Base-by-base conservation (phyloP, 805 yeast genomes). In the Allodekkera sacchari region DNA sequence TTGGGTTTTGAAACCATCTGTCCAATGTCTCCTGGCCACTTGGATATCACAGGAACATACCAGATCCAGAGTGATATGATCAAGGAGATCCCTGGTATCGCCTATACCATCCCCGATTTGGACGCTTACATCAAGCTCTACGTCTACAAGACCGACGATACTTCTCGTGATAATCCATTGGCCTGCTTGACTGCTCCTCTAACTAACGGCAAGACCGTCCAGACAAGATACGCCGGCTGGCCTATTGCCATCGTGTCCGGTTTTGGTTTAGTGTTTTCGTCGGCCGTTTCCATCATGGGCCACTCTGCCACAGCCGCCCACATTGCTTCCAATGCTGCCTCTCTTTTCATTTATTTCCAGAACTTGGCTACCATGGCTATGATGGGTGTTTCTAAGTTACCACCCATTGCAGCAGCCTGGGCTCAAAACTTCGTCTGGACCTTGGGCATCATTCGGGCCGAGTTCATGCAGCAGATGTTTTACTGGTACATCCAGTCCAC, bases 331-430 rank as follows among this genome's bases (percentile, higher is more conserved):
- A 92, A 92, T 61, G 80, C 95, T 12, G 79, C 89, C 52, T 83
- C 96, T 2, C 64, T 92, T 39, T 92, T 92, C 59, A 76, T 87
- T 33, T 92, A 92, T 59, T 92, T 89, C 72, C 99, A 92, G 64
- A 75, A 83, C 35, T 66, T 92, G 45, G 96, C 96, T 14, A 77
- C 89, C 37, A 80, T 89, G 13, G 73, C 95, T 12, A 88, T 92
- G 96, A 80, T 87, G 87, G 96, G 94, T 35, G 96, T 89, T 19
- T 72, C 84, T 14, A 65, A 74, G 38, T 83, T 85, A 14, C 98
- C 98, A 2, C 98, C 98, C 3, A 88, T 92, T 44, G 97, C 96
- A 5, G 85, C 95, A 3, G 88, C 97, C 3, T 89, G 98, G 98
- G 77, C 94, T 20, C 95, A 89, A 59, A 92, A 89, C 62, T 92